A percentile compares a stretch with the other conserved stretches of the same genome.
phyloP scores from a whole-genome alignment of 2,329 filamentous ascomycete species.

The Trichoderma guizhouense region DNA sequence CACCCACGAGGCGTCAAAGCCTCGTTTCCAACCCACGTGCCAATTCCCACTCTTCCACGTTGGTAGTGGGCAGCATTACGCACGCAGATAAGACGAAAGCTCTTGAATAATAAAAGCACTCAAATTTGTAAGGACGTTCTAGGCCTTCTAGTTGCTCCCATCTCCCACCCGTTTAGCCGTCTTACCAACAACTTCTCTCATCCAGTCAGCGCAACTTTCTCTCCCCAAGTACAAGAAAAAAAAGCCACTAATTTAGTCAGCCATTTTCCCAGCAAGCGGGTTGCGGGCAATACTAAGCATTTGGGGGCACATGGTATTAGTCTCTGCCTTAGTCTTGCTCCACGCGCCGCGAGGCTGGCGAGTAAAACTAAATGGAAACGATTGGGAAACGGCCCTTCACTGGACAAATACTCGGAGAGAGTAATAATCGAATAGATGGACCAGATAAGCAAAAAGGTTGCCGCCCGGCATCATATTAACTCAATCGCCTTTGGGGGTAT shows the following conservation, averaged over 20 bases:
- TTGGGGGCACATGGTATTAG: background rate
- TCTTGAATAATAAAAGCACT: background rate
- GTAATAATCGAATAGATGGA: background rate
- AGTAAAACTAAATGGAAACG: background rate
- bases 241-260: background rate
- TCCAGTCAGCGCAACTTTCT: background rate
- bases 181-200: background rate
- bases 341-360: background rate
- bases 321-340: background rate
- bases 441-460: background rate
- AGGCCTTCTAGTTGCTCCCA: background rate
- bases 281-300: background rate
- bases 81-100: background rate
- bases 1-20: background rate
- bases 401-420: background rate
- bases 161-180: background rate
- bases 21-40: background rate
- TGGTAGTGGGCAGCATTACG: background rate
- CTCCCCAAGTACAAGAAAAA: background rate
- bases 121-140: background rate
- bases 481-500: conserved; percentile 6
- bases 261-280: background rate
- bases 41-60: background rate
- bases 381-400: too few relatives aligned
- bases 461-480: background rate